phyloP scores from a whole-genome alignment of 2,329 filamentous ascomycete species.

The Fusarium circinatum region DNA sequence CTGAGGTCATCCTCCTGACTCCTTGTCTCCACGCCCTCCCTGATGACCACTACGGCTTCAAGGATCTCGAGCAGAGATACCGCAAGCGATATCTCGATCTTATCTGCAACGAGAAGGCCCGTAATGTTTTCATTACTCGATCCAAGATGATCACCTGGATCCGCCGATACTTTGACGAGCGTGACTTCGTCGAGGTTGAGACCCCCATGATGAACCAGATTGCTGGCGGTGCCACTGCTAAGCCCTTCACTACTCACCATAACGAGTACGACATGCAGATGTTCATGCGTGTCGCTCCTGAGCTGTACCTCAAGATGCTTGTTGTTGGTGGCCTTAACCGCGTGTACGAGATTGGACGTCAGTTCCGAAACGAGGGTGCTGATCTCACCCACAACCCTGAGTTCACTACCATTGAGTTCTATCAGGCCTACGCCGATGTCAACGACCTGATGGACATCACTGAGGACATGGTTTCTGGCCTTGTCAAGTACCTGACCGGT shows the following conservation, averaged over 20 bases:
- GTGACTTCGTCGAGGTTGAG: constrained; percentile 93
- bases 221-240: constrained; percentile 93
- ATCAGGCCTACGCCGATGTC: constrained; percentile 91
- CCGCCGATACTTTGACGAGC: constrained; percentile 85
- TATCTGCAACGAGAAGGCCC: constrained; percentile 92
- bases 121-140: constrained; percentile 85
- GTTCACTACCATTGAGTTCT: constrained; percentile 98
- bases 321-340: constrained; percentile 94
- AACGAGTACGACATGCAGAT: constrained; percentile 96
- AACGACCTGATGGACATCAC: constrained; percentile 85
- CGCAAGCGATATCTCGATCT: constrained; percentile 94
- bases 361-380: constrained; percentile 90
- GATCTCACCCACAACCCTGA: constrained; percentile 89
- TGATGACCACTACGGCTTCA: constrained; percentile 91
- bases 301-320: constrained; percentile 95
- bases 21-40: constrained; percentile 84
- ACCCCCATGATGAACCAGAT: constrained; percentile 98
- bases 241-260: constrained; percentile 92
- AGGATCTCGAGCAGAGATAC: constrained; percentile 93
- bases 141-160: constrained; percentile 91
- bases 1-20: constrained; percentile 84
- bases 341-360: constrained; percentile 94
- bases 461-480: constrained; percentile 88
- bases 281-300: constrained; percentile 93
- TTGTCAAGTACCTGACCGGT: constrained; percentile 90